Conservation (phyloP, 164 flowering plant genomes). For the Piper betle region DNA sequence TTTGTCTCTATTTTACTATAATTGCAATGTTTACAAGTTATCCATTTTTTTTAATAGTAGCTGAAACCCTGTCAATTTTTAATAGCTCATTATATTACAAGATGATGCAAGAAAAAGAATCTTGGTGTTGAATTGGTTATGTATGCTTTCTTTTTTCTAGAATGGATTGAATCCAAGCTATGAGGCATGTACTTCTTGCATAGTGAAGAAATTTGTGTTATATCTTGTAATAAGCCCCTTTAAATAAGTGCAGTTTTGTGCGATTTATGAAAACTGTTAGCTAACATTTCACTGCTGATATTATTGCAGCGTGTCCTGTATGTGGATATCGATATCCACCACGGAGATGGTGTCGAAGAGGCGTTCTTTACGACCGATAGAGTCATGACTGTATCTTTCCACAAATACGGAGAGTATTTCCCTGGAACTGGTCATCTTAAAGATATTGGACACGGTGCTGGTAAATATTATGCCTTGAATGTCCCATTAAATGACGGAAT, state of each 20-base stretch:
- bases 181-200: background rate
- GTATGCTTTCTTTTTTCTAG: background rate
- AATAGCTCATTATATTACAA: too few relatives aligned
- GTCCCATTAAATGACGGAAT: constrained; percentile 84
- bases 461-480: constrained; percentile 79
- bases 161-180: background rate
- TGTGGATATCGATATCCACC: constrained; percentile 81
- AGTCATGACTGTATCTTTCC: constrained; percentile 91
- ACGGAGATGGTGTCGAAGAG: constrained; percentile 91
- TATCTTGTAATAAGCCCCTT: background rate
- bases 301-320: constrained; percentile 69
- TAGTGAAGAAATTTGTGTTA: background rate
- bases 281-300: background rate
- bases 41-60: background rate
- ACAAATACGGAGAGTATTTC: constrained; percentile 77
- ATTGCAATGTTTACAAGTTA: background rate
- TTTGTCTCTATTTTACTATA: background rate
- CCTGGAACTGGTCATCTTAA: constrained; percentile 82
- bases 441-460: constrained; percentile 49
- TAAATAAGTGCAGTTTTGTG: too few relatives aligned
- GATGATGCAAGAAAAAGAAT: background rate
- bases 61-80: background rate
- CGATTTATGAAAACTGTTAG: background rate
- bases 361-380: constrained; percentile 81
- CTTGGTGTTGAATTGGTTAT: background rate